Percentiles rank a stretch among this genome's conserved stretches.
phyloP scores from a whole-genome alignment of 2,329 filamentous ascomycete genomes.

The Neonectria coccinea region DNA sequence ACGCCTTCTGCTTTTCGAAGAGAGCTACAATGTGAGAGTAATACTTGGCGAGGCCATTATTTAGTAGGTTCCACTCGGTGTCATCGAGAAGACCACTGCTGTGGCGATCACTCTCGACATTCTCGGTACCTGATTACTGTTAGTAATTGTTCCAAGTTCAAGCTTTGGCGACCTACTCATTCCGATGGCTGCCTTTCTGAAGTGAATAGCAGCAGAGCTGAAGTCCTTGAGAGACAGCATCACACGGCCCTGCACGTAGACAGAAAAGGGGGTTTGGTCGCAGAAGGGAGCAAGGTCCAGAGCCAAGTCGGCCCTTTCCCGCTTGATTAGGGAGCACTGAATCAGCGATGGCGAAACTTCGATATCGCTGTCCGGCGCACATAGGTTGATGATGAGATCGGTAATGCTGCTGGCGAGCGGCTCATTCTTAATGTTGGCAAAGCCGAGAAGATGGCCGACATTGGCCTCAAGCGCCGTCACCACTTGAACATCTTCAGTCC shows the following conservation, averaged over 20 bases:
- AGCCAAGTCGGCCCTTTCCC: constrained; percentile 70
- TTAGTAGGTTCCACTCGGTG: constrained; percentile 75
- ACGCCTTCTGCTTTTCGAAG: constrained; percentile 81
- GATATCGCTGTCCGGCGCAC: constrained; percentile 73
- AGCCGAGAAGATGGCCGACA: constrained; percentile 72
- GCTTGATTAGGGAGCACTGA: constrained; percentile 71
- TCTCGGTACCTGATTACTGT: constrained; percentile 57
- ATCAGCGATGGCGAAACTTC: constrained; percentile 71
- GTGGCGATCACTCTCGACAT: constrained; percentile 62
- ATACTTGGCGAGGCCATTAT: constrained; percentile 83
- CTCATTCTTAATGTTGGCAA: constrained; percentile 63
- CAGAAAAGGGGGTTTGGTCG: constrained; percentile 71
- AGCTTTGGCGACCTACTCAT: constrained; percentile 72
- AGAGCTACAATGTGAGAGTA: constrained; percentile 87
- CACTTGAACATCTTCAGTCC: constrained; percentile 59
- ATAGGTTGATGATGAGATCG: constrained; percentile 74
- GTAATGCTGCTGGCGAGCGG: constrained; percentile 71
- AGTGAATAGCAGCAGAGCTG: constrained; percentile 77
- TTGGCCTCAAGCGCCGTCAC: constrained; percentile 71
- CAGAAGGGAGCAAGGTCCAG: constrained; percentile 68
- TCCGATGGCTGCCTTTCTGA: constrained; percentile 85
- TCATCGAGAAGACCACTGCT: constrained; percentile 78
- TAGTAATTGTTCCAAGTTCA: constrained; percentile 35
- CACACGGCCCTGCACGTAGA: constrained; percentile 87
- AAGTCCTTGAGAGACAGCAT: constrained; percentile 80